Conservation (phyloP, 345 rosid genomes). For the Citrus medica region DNA sequence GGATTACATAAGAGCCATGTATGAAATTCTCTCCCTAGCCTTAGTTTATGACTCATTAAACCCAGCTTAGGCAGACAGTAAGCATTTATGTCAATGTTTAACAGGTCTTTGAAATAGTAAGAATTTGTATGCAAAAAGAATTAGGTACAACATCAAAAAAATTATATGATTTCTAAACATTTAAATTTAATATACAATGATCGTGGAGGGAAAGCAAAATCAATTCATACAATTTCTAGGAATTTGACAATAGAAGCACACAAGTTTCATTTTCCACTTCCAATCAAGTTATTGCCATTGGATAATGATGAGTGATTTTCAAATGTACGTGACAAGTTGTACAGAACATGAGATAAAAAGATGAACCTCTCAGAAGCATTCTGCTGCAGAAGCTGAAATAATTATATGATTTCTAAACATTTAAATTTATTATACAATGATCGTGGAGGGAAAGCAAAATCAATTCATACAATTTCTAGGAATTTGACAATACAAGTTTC, state of each 20-base stretch:
- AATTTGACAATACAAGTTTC: not conserved
- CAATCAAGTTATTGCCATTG: not conserved
- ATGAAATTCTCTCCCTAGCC: not conserved
- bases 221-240: not conserved
- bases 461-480: not conserved
- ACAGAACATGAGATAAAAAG: slow-evolving; percentile 7
- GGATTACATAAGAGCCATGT: not conserved
- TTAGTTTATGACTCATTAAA: not conserved
- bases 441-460: not conserved
- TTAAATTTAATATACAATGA: not conserved
- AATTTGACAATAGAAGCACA: not conserved
- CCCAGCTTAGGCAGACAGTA: not conserved
- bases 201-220: not conserved
- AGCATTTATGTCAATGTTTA: not conserved
- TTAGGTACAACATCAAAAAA: not conserved
- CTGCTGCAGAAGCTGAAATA: too few species aligned
- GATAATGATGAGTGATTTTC: not conserved
- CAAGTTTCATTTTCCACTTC: not conserved
- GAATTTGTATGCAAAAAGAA: not conserved
- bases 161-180: not conserved
- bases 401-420: not conserved
- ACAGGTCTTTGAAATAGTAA: not conserved
- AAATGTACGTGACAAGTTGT: not conserved
- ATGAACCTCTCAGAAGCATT: slow-evolving; percentile 72
- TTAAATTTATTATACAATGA: not conserved